These are phyloP conservation scores for Aegilops longissima DNA, from an alignment of 176 grass and related monocot genomes.

Conservation along the genomic window DNA sequence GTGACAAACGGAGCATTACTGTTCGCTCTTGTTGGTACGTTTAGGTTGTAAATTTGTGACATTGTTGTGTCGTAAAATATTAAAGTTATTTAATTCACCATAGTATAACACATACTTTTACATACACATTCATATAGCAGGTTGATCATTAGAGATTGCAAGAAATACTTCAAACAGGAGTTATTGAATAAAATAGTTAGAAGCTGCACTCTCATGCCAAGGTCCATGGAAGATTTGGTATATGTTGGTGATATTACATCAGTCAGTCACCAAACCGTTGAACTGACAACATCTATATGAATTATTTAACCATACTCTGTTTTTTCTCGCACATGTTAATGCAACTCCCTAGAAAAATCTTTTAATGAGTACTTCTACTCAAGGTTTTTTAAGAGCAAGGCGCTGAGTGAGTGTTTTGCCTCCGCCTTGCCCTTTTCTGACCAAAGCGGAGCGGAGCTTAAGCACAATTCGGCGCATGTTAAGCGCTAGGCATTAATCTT, in stretches of 20 bases:
- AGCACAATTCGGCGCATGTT: neutral
- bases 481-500: no score
- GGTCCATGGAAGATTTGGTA: neutral
- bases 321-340: neutral
- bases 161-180: neutral
- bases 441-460: neutral
- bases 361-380: neutral
- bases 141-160: neutral
- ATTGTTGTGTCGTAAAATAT: neutral
- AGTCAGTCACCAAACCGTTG: neutral
- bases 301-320: neutral
- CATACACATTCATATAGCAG: neutral
- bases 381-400: no score
- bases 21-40: neutral
- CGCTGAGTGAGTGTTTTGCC: no score
- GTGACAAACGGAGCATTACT: neutral
- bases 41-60: slow-evolving; percentile 15
- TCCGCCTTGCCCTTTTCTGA: no score
- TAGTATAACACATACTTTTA: neutral
- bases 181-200: slow-evolving; percentile 22
- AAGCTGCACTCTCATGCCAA: neutral
- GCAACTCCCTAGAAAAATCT: neutral
- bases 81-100: neutral
- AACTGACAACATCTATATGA: neutral
- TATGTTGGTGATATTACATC: neutral